phyloP scores from a whole-genome alignment of 176 grass and related monocot genomes.

The Rhipidocladum racemiflorum region DNA sequence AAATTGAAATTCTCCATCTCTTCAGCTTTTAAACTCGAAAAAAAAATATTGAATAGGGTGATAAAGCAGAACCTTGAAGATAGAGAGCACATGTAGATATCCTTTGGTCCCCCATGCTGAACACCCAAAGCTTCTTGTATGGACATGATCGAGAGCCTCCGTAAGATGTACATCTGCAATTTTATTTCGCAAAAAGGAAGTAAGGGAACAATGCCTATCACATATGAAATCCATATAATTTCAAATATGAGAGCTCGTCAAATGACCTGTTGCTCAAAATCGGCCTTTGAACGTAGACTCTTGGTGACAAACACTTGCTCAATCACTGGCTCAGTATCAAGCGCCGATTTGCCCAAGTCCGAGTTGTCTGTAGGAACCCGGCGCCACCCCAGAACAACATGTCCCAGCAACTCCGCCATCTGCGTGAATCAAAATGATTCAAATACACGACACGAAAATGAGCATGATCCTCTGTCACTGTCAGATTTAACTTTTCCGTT shows the following conservation, averaged over 20 bases:
- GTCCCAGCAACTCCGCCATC: slow-evolving; percentile 45
- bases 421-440: neutral
- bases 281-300: slow-evolving; percentile 49
- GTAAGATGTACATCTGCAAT: slow-evolving; percentile 65
- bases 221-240: neutral
- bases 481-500: neutral
- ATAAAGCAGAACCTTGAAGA: slow-evolving; percentile 65
- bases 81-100: slow-evolving; percentile 87
- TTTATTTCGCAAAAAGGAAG: neutral
- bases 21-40: neutral
- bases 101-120: slow-evolving; percentile 45
- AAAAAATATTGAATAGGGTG: neutral
- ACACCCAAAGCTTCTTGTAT: slow-evolving; percentile 46
- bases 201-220: neutral
- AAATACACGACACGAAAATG: neutral
- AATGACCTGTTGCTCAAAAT: slow-evolving; percentile 76
- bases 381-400: slow-evolving; percentile 55
- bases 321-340: slow-evolving; percentile 51
- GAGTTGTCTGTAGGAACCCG: slow-evolving; percentile 52
- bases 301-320: slow-evolving; percentile 60
- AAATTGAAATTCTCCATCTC: neutral
- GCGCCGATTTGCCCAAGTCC: slow-evolving; percentile 39
- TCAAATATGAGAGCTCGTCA: neutral
- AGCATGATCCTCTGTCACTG: neutral
- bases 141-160: slow-evolving; percentile 54